A percentile compares a stretch with the other conserved stretches of the same genome.
Evolutionary conservation across 2,329 filamentous ascomycete genomes (phyloP).

Genomic region (Stagonosporopsis rhizophila): DNA sequence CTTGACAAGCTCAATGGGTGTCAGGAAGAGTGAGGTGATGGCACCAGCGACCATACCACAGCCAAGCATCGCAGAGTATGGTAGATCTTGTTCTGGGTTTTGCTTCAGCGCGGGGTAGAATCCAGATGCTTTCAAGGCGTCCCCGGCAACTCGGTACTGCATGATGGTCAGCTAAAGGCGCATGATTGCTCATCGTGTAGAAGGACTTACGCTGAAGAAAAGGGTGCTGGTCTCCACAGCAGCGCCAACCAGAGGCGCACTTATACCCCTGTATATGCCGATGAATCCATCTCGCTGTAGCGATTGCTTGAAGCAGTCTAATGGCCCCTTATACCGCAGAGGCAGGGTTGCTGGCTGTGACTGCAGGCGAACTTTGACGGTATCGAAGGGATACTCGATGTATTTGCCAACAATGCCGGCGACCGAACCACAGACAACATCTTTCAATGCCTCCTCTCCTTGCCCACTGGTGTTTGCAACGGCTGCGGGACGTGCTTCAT

Average conservation of each 20-base stretch:
- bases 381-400: constrained; percentile 98
- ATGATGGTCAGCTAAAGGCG: constrained; percentile 26
- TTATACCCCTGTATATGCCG: constrained; percentile 90
- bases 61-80: constrained; percentile 75
- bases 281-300: constrained; percentile 78
- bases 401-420: constrained; percentile 92
- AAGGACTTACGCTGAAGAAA: constrained; percentile 74
- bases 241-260: constrained; percentile 86
- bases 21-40: constrained; percentile 88
- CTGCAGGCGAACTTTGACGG: constrained; percentile 95
- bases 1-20: constrained; percentile 95
- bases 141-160: constrained; percentile 59
- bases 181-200: neutral
- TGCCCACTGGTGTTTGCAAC: constrained; percentile 46
- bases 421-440: constrained; percentile 87
- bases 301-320: constrained; percentile 93
- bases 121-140: constrained; percentile 66
- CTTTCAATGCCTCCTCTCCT: constrained; percentile 76
- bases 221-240: constrained; percentile 91
- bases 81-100: constrained; percentile 63
- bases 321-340: constrained; percentile 80
- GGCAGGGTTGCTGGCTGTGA: constrained; percentile 89
- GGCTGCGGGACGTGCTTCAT: constrained; percentile 24
- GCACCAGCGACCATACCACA: constrained; percentile 88
- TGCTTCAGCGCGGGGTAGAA: constrained; percentile 58